Evolutionary conservation across 1,284 basidiomycete genomes (phyloP).

Genomic region (Waitea zeae): DNA sequence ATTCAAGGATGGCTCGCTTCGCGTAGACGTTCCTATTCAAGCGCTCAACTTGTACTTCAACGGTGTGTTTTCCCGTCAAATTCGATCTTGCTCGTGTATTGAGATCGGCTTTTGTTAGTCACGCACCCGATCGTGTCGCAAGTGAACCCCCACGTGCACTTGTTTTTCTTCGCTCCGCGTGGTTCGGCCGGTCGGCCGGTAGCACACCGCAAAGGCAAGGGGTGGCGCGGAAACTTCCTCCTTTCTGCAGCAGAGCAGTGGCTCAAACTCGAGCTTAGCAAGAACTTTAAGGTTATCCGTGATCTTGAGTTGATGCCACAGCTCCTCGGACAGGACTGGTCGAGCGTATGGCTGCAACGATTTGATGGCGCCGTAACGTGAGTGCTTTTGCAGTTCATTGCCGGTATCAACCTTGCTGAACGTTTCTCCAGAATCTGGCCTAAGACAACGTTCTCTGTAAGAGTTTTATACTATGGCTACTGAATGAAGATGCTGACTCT

Average conservation of each 20-base stretch:
- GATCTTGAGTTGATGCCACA: slow-evolving; percentile 85
- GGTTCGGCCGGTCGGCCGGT: slow-evolving; percentile 92
- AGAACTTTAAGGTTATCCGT: slow-evolving; percentile 91
- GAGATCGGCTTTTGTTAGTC: too few species aligned
- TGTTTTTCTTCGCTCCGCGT: slow-evolving; percentile 95
- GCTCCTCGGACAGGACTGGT: slow-evolving; percentile 87
- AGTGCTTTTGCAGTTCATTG: slow-evolving; percentile 13
- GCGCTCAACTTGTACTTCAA: slow-evolving; percentile 89
- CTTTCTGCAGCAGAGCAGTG: slow-evolving; percentile 86
- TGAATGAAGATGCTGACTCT: too few species aligned
- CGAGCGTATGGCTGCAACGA: slow-evolving; percentile 80
- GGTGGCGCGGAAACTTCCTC: slow-evolving; percentile 93
- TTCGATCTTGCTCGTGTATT: slow-evolving; percentile 2
- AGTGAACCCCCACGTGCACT: slow-evolving; percentile 93
- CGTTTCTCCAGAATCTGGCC: slow-evolving; percentile 60
- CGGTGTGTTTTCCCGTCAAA: slow-evolving; percentile 21
- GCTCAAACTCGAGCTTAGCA: slow-evolving; percentile 86
- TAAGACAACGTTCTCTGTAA: slow-evolving; percentile 54
- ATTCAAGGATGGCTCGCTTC: slow-evolving; percentile 83
- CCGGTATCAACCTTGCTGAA: slow-evolving; percentile 1
- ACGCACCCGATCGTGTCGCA: slow-evolving; percentile 93
- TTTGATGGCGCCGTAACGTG: slow-evolving; percentile 76
- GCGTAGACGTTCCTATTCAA: slow-evolving; percentile 94
- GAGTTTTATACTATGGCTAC: too few species aligned
- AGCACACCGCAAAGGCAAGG: slow-evolving; percentile 83